Evolutionary conservation across 805 yeast species (phyloP).

Genomic region (Zygotorulaspora florentina): DNA sequence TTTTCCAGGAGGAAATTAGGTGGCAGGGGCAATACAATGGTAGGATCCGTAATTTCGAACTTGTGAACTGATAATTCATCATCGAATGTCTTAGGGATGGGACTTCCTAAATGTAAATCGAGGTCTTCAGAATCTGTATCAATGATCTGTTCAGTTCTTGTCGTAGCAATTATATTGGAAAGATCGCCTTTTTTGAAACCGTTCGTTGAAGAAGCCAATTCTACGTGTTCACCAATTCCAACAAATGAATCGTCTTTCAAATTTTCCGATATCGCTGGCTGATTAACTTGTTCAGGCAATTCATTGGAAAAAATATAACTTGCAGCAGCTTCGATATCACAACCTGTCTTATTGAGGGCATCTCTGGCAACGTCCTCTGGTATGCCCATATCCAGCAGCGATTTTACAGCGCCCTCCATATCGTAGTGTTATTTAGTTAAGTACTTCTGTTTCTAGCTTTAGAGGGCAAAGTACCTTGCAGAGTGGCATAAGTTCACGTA

Average conservation of each 20-base stretch:
- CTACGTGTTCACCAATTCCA: constrained; percentile 4
- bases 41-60: constrained; percentile 19
- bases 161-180: not conserved
- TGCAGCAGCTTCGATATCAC: constrained; percentile 64
- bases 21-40: constrained; percentile 26
- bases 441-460: too few relatives aligned
- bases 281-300: constrained; percentile 7
- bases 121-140: constrained; percentile 5
- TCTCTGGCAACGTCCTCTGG: constrained; percentile 51
- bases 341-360: constrained; percentile 51
- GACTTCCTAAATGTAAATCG: constrained; percentile 1
- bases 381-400: constrained; percentile 70
- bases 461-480: too few relatives aligned
- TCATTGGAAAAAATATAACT: constrained; percentile 31
- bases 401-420: constrained; percentile 39
- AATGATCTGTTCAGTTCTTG: constrained; percentile 3
- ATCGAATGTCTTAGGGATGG: not conserved
- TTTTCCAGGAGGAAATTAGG: constrained; percentile 26
- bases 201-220: constrained; percentile 2
- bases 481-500: too few relatives aligned
- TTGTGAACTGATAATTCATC: constrained; percentile 3
- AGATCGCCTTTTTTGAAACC: constrained; percentile 9
- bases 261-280: constrained; percentile 8
- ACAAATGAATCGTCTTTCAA: not conserved
- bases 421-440: too few relatives aligned